Evolutionary conservation across 202 grass and related monocot species (phyloP).

Genomic region (Eragrostis tef): DNA sequence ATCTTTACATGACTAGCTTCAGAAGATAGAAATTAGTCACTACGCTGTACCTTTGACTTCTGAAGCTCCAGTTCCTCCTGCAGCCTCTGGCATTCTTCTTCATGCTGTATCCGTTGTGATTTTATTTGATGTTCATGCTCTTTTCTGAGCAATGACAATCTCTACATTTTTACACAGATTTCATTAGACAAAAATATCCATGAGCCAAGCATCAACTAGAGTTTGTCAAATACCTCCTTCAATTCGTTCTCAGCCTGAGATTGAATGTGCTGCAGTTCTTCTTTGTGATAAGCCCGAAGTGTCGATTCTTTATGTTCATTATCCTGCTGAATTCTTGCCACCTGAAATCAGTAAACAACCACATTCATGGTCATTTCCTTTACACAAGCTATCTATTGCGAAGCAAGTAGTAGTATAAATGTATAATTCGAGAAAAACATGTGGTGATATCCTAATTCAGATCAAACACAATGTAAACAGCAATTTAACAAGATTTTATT

Average conservation of each 20-base stretch:
- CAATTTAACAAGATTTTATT: not conserved
- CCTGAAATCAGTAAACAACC: slow-evolving; percentile 57
- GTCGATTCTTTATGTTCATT: slow-evolving; percentile 76
- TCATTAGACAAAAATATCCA: slow-evolving; percentile 26
- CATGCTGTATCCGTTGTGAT: slow-evolving; percentile 68
- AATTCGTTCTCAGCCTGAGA: slow-evolving; percentile 74
- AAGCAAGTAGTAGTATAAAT: not conserved
- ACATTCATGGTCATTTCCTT: no score
- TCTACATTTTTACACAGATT: slow-evolving; percentile 57
- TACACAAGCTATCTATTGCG: slow-evolving; percentile 10
- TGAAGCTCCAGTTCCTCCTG: slow-evolving; percentile 90
- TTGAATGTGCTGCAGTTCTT: slow-evolving; percentile 64
- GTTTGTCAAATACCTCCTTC: slow-evolving; percentile 60
- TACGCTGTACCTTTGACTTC: slow-evolving; percentile 73
- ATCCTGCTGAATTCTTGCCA: slow-evolving; percentile 74
- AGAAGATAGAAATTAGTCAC: slow-evolving; percentile 35
- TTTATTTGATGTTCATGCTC: slow-evolving; percentile 81
- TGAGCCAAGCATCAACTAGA: slow-evolving; percentile 27
- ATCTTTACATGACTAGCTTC: slow-evolving; percentile 34
- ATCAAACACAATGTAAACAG: slow-evolving; percentile 2
- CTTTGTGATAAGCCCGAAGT: slow-evolving; percentile 62
- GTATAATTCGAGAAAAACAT: not conserved
- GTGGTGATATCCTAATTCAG: slow-evolving; percentile 14
- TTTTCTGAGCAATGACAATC: slow-evolving; percentile 60
- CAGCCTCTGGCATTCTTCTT: slow-evolving; percentile 80